phyloP scores from a whole-genome alignment of 805 yeast species.

The Suhomyces canberraensis region DNA sequence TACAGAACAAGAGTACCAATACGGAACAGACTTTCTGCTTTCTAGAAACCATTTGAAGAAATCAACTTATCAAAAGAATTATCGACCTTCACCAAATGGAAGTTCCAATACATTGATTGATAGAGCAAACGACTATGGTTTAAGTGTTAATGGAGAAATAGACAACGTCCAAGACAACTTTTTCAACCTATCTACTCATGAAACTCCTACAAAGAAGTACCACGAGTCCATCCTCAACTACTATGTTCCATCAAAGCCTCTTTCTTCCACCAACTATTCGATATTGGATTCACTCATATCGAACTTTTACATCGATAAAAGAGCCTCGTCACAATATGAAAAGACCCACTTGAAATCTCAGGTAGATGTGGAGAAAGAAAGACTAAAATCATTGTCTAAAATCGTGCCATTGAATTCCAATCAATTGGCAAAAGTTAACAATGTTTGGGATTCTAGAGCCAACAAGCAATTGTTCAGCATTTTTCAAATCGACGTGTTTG shows the following conservation, averaged over 20 bases:
- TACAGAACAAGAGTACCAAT: constrained; percentile 14
- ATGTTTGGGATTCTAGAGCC: constrained; percentile 25
- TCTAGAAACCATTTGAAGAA: constrained; percentile 13
- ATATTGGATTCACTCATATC: constrained; percentile 21
- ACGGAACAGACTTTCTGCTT: constrained; percentile 33
- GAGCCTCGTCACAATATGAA: constrained; percentile 7
- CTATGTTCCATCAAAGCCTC: constrained; percentile 18
- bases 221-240: constrained; percentile 10
- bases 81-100: constrained; percentile 15
- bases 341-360: constrained; percentile 10
- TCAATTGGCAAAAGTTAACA: constrained; percentile 32
- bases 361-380: constrained; percentile 3
- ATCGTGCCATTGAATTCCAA: constrained; percentile 21
- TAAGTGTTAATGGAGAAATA: constrained; percentile 1
- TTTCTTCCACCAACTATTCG: constrained; percentile 27
- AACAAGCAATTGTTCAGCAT: constrained; percentile 27
- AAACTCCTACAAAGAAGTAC: constrained; percentile 23
- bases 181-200: constrained; percentile 1
- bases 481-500: constrained; percentile 56
- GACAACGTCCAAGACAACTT: constrained; percentile 1
- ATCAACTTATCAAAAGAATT: constrained; percentile 29
- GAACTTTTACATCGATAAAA: constrained; percentile 9
- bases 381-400: constrained; percentile 5
- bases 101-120: not conserved
- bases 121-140: not conserved